phyloP scores from a whole-genome alignment of 2,329 filamentous ascomycete species.

The Waltergamsia citrina region DNA sequence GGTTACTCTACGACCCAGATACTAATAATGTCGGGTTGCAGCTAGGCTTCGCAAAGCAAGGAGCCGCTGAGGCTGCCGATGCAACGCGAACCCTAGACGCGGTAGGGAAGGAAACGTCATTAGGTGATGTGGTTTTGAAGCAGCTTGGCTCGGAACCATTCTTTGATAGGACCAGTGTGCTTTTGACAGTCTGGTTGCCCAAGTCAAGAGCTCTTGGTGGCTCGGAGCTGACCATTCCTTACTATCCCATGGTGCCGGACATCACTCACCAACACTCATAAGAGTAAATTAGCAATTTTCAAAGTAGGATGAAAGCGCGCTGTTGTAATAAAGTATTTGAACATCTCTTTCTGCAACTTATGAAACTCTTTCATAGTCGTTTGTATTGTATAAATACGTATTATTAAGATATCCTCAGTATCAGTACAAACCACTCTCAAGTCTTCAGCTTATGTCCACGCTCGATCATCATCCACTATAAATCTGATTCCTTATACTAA shows the following conservation, averaged over 20 bases:
- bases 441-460: too few relatives aligned
- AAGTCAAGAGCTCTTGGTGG: conserved; percentile 4
- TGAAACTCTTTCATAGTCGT: too few relatives aligned
- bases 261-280: conserved; percentile 3
- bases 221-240: conserved; percentile 4
- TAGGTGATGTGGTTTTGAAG: background rate
- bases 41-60: conserved; percentile 4
- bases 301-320: too few relatives aligned
- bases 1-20: conserved; percentile 6
- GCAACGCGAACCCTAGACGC: conserved; percentile 1
- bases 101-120: background rate
- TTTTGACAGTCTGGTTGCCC: conserved; percentile 7
- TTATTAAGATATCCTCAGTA: too few relatives aligned
- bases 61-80: conserved; percentile 2
- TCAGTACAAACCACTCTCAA: too few relatives aligned
- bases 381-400: too few relatives aligned
- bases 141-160: background rate
- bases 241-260: conserved; percentile 5
- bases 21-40: conserved; percentile 2
- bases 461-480: too few relatives aligned
- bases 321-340: too few relatives aligned
- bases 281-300: too few relatives aligned
- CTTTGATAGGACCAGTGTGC: conserved; percentile 3
- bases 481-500: too few relatives aligned
- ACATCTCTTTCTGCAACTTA: too few relatives aligned